phyloP scores from a whole-genome alignment of 2,329 filamentous ascomycete species.

The Westerdykella aurantiaca region DNA sequence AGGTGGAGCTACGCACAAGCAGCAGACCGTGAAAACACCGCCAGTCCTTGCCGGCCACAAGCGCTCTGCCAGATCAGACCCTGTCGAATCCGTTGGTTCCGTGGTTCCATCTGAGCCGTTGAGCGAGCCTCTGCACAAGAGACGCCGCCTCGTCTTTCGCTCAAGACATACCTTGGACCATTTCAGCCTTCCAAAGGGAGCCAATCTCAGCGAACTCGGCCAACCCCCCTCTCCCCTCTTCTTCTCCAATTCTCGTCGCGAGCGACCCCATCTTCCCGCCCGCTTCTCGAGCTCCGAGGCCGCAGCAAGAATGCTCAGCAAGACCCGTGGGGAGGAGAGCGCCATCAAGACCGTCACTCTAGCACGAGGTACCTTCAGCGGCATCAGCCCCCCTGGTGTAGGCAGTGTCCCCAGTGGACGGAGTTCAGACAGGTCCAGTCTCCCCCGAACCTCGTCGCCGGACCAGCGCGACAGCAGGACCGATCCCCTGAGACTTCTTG shows the following conservation, averaged over 20 bases:
- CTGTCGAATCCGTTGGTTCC: background rate
- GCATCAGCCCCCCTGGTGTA: constrained; percentile 31
- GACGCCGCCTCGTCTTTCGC: constrained; percentile 22
- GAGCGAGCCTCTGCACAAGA: constrained; percentile 35
- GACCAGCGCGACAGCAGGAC: constrained; percentile 46
- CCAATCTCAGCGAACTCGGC: constrained; percentile 14
- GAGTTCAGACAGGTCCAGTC: constrained; percentile 50
- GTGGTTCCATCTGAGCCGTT: constrained; percentile 4
- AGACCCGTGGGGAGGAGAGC: constrained; percentile 45
- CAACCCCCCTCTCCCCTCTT: constrained; percentile 48
- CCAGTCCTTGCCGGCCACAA: constrained; percentile 19
- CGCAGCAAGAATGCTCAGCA: constrained; percentile 54
- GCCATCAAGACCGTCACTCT: constrained; percentile 50
- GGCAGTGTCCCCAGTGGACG: constrained; percentile 51
- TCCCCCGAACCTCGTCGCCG: constrained; percentile 47
- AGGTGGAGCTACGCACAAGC: constrained; percentile 5
- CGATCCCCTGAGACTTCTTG: constrained; percentile 53
- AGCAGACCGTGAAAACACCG: constrained; percentile 10
- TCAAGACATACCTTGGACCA: constrained; percentile 34
- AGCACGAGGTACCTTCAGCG: constrained; percentile 42
- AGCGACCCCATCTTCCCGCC: constrained; percentile 42
- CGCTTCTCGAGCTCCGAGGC: constrained; percentile 55
- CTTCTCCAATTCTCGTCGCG: constrained; percentile 44
- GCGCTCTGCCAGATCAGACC: constrained; percentile 9
- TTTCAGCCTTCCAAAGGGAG: constrained; percentile 23